A percentile compares a stretch with the other conserved stretches of the same genome.
These are phyloP conservation scores for Tritrichomonas foetus DNA, from an alignment of 208 protist species.

Conservation along the genomic window DNA sequence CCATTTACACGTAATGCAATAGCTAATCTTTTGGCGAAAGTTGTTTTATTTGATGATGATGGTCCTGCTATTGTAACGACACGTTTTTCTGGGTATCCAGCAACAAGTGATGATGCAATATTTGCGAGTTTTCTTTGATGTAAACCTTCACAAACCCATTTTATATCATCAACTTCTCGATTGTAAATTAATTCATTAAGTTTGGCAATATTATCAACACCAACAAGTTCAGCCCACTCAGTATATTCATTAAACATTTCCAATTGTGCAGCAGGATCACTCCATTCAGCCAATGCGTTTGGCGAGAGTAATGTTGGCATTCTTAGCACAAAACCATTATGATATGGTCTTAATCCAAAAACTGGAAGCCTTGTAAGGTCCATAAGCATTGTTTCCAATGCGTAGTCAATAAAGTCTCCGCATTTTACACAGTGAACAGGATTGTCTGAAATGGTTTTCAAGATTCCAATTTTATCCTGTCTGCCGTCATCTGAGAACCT, in stretches of 20 bases:
- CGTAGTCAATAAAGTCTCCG: neutral
- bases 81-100: neutral
- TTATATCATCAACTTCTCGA: neutral
- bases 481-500: neutral
- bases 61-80: neutral
- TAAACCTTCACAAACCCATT: constrained; percentile 1
- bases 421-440: neutral
- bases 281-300: neutral
- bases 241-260: neutral
- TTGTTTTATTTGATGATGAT: constrained; percentile 19
- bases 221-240: constrained; percentile 4
- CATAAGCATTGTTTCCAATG: neutral
- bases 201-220: neutral
- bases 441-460: neutral
- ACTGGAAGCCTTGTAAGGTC: neutral
- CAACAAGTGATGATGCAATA: neutral
- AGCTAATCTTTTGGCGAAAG: neutral
- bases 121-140: neutral
- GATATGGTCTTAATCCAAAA: neutral
- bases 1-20: neutral
- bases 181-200: neutral
- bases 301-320: neutral
- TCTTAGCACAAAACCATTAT: neutral
- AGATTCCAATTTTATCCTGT: neutral
- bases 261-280: neutral